Percentiles rank a stretch among this genome's conserved stretches.
These are phyloP conservation scores for Penicillium fuscoglaucum DNA, from an alignment of 2,329 filamentous ascomycete genomes.

Conservation along the genomic window DNA sequence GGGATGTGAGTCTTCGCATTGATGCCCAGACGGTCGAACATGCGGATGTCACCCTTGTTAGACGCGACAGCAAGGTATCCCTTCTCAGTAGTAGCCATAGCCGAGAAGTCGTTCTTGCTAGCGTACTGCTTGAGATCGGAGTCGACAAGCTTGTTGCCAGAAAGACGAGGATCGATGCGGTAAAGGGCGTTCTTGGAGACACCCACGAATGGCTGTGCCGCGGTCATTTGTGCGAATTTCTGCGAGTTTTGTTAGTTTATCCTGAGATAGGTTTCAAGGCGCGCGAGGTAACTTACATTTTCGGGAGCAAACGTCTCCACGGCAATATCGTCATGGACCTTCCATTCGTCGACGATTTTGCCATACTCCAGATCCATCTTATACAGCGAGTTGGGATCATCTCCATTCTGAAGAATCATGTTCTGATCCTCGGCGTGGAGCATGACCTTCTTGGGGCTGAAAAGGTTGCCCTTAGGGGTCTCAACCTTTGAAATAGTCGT, in stretches of 20 bases:
- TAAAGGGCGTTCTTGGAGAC: constrained; percentile 91
- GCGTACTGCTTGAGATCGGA: constrained; percentile 91
- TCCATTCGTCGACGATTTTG: constrained; percentile 98
- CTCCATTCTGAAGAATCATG: constrained; percentile 79
- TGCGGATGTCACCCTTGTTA: constrained; percentile 94
- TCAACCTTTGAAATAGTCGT: constrained; percentile 97
- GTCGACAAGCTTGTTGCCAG: constrained; percentile 90
- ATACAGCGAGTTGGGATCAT: constrained; percentile 87
- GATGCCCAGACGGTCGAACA: constrained; percentile 94
- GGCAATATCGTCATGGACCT: constrained; percentile 92
- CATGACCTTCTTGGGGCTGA: constrained; percentile 97
- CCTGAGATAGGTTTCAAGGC: not conserved
- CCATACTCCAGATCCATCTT: constrained; percentile 98
- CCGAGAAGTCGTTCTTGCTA: constrained; percentile 96
- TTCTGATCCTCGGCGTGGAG: constrained; percentile 86
- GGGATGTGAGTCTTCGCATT: constrained; percentile 97
- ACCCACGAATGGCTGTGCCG: constrained; percentile 91
- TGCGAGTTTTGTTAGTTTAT: constrained; percentile 36
- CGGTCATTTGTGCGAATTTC: constrained; percentile 98
- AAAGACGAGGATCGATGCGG: constrained; percentile 85
- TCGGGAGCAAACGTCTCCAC: constrained; percentile 91
- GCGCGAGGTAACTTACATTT: constrained; percentile 54
- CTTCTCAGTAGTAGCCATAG: constrained; percentile 90
- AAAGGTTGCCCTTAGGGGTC: constrained; percentile 80
- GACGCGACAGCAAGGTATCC: constrained; percentile 96